phyloP scores from a whole-genome alignment of 331 rosid species.

The Quercus phellos region DNA sequence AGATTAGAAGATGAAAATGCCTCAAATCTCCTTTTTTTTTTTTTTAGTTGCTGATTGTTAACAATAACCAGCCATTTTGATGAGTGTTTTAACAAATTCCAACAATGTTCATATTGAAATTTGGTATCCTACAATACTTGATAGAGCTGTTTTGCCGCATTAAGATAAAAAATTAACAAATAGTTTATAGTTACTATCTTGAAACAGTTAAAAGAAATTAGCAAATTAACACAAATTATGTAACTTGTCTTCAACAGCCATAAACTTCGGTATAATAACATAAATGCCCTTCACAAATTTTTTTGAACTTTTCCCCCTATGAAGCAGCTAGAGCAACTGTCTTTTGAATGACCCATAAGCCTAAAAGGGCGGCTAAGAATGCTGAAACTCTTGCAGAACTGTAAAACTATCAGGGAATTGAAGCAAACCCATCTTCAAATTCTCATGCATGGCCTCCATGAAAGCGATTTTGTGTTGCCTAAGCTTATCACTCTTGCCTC shows the following conservation, averaged over 20 bases:
- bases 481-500: constrained; percentile 21
- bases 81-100: too few relatives aligned
- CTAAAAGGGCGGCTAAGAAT: constrained; percentile 4
- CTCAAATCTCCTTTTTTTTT: neutral
- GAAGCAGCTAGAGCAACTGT: neutral
- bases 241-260: neutral
- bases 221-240: too few relatives aligned
- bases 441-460: constrained; percentile 19
- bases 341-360: neutral
- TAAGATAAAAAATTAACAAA: too few relatives aligned
- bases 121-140: too few relatives aligned
- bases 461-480: constrained; percentile 12
- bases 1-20: too few relatives aligned
- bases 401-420: constrained; percentile 17
- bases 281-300: neutral
- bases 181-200: too few relatives aligned
- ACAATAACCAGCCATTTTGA: too few relatives aligned
- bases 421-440: constrained; percentile 27
- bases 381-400: constrained; percentile 3
- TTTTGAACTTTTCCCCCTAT: neutral
- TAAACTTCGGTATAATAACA: neutral
- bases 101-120: too few relatives aligned
- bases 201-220: too few relatives aligned
- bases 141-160: too few relatives aligned
- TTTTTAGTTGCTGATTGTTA: too few relatives aligned